These are phyloP conservation scores for Aspergillus hiratsukae DNA, from an alignment of 2,329 filamentous ascomycete genomes.

Conservation along the genomic window DNA sequence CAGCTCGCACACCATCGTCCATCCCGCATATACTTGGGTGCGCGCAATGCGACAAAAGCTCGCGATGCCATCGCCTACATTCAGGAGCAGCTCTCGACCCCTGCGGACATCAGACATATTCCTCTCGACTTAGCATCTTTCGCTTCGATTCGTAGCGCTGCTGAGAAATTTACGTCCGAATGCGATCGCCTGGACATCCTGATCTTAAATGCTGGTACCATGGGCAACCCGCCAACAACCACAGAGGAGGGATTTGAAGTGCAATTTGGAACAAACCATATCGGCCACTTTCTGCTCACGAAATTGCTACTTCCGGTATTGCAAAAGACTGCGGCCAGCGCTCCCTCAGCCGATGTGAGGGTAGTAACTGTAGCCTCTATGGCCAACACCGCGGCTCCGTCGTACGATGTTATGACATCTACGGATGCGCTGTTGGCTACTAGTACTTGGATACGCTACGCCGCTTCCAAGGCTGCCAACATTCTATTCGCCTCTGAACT, in stretches of 20 bases:
- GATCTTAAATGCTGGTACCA: constrained; percentile 46
- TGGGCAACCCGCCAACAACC: constrained; percentile 36
- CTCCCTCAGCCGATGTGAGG: constrained; percentile 26
- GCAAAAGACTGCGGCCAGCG: constrained; percentile 28
- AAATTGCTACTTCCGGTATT: constrained; percentile 42
- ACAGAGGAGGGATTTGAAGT: constrained; percentile 43
- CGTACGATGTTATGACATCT: constrained; percentile 35
- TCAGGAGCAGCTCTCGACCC: constrained; percentile 27
- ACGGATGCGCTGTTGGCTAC: constrained; percentile 28
- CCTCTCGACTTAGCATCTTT: constrained; percentile 50
- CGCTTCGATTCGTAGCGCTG: constrained; percentile 44
- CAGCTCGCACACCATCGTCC: constrained; percentile 50
- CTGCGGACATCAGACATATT: constrained; percentile 42
- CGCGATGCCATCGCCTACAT: constrained; percentile 44
- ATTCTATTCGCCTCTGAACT: constrained; percentile 46
- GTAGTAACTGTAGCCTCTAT: constrained; percentile 38
- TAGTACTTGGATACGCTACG: constrained; percentile 46
- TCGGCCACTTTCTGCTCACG: constrained; percentile 44
- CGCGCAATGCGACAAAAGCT: constrained; percentile 43
- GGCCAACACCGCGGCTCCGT: constrained; percentile 32
- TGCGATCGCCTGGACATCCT: constrained; percentile 43
- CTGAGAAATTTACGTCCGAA: constrained; percentile 36
- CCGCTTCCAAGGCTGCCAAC: constrained; percentile 49
- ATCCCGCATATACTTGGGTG: constrained; percentile 52
- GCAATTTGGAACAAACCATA: constrained; percentile 45